These are phyloP conservation scores for Blakeslea trispora DNA, from an alignment of 371 early-diverging fungal genomes.

Conservation along the genomic window DNA sequence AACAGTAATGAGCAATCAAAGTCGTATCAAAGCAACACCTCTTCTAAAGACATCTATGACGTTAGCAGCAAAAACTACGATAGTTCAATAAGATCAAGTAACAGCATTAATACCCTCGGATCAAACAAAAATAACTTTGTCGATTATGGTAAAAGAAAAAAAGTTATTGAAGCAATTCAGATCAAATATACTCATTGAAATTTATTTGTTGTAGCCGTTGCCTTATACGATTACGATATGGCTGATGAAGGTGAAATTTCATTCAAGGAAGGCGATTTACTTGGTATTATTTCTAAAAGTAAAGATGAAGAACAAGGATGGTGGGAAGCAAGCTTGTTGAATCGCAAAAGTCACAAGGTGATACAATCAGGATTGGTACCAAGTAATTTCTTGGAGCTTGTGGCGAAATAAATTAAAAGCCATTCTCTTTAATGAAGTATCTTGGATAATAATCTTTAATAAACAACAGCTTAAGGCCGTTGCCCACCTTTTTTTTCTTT, in stretches of 20 bases:
- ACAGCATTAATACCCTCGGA: neutral
- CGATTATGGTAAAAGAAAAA: conserved; percentile 27
- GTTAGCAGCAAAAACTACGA: conserved; percentile 1
- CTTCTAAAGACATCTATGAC: conserved; percentile 11
- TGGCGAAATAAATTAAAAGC: conserved; percentile 14
- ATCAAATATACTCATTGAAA: neutral
- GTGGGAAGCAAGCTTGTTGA: conserved; percentile 54
- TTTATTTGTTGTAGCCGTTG: conserved; percentile 33
- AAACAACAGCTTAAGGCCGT: no score
- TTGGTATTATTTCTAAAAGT: conserved; percentile 55
- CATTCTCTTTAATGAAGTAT: no score
- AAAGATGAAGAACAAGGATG: conserved; percentile 63
- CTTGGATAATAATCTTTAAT: no score
- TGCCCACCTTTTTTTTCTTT: no score
- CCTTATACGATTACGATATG: conserved; percentile 68
- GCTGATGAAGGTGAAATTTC: conserved; percentile 63
- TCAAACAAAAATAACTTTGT: conserved; percentile 11
- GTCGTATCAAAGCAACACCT: neutral
- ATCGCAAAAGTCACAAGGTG: conserved; percentile 7
- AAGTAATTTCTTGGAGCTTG: conserved; percentile 26
- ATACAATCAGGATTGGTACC: conserved; percentile 24
- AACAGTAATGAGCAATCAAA: neutral
- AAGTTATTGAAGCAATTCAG: neutral
- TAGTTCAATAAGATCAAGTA: neutral
- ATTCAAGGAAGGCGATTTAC: conserved; percentile 61